Base-by-base conservation (phyloP, 441 rosid genomes). In the Macaranga tanarius region DNA sequence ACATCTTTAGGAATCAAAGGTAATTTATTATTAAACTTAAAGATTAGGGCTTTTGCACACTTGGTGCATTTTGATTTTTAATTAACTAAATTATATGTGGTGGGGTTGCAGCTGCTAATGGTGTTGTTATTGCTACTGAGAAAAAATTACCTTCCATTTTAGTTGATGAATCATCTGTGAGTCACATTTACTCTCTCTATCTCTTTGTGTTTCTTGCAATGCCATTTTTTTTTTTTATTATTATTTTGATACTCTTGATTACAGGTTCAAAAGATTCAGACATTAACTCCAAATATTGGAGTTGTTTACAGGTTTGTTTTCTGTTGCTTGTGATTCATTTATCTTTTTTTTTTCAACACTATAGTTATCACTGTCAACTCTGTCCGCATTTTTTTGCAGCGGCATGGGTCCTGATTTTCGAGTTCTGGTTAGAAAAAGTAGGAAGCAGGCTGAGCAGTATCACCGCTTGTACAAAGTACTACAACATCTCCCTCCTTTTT, bases 351-450 rank as follows among this genome's bases (percentile, higher is more conserved):
- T 8, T 22, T 59, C 19, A 22, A 28, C 44, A 17, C 52, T 67
- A 34, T 34, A 34, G 6, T 6, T 51, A 28, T 16, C 11, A 9
- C 25, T 34, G 17, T 38, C 25, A 45, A 67, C 19, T 74, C 23
- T 16, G 17, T 54, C 52, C 26, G 26, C n/a, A 9, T 9, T 73
- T 72, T 73, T 2, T 51, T 86, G 79, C 84, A 96, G 99, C 84
- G 98, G 99, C 59, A 96, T 96, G 98, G 98, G 99, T 69, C 99
- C 98, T 71, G 99, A 93, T 85, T 96, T 90, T 73, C 85, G 96
- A 73, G 98, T 93, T 77, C 84, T 96, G 69, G 99, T 93, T 77
- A 90, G 97, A 74, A 96, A 96, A 84, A 96, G 99, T 76, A 87
- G 98, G 92, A 96, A 96, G 86, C 99, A 93, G 74, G 97, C 98